A percentile compares a stretch with the other conserved stretches of the same genome.
phyloP scores from a whole-genome alignment of 163 green algal species.

The Chlorella variabilis region DNA sequence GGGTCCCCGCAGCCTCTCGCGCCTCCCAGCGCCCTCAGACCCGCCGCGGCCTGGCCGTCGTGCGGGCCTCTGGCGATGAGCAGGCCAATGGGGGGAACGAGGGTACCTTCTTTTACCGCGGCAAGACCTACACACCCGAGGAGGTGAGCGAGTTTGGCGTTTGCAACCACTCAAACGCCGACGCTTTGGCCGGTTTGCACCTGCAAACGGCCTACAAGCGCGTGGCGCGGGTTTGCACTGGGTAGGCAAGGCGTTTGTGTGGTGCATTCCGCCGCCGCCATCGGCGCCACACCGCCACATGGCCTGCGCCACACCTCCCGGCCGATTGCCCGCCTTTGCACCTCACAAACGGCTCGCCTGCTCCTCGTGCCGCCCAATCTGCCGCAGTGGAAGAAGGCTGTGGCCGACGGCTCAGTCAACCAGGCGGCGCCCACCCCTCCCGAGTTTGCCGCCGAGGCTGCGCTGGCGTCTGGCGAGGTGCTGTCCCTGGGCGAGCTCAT shows the following conservation, averaged over 20 bases:
- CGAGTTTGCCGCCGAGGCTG: neutral
- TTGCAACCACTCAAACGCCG: neutral
- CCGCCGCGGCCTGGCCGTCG: neutral
- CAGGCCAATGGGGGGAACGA: neutral
- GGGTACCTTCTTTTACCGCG: constrained; percentile 4
- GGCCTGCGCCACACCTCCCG: too few species aligned
- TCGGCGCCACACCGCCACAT: too few species aligned
- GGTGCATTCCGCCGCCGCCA: neutral
- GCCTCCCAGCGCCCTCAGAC: neutral
- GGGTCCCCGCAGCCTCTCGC: too few species aligned
- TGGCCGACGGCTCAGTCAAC: constrained; percentile 18
- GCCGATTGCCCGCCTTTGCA: too few species aligned
- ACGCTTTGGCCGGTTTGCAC: neutral
- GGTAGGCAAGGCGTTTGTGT: too few species aligned
- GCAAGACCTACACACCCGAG: neutral
- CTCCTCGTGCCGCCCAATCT: too few species aligned
- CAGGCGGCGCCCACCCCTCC: constrained; percentile 1
- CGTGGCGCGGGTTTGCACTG: too few species aligned
- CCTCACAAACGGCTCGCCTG: too few species aligned
- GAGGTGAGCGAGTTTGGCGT: neutral
- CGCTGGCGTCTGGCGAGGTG: neutral
- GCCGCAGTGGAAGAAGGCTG: constrained; percentile 30
- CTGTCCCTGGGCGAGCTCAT: constrained; percentile 41
- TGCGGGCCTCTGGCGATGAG: neutral
- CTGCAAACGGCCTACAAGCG: neutral